Conservation (phyloP, 2,329 filamentous ascomycete genomes). For the Fusarium neocosmosporiellum region DNA sequence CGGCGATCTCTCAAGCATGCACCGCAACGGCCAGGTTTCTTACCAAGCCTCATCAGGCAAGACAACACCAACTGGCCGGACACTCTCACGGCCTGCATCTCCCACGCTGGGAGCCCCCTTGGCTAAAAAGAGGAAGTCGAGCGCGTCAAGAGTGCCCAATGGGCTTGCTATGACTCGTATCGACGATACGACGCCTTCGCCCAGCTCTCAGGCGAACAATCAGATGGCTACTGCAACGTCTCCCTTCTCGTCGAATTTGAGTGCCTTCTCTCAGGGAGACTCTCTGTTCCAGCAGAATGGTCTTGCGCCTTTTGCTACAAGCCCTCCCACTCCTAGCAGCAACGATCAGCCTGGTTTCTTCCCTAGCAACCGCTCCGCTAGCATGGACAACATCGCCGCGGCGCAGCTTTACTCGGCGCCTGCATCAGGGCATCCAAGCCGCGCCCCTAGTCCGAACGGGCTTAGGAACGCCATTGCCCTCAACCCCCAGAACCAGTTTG, state of each 20-base stretch:
- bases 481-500: constrained; percentile 56
- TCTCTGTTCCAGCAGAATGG: constrained; percentile 58
- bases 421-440: constrained; percentile 78
- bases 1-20: constrained; percentile 71
- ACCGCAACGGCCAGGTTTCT: constrained; percentile 58
- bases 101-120: constrained; percentile 74
- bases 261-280: constrained; percentile 58
- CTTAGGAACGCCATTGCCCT: constrained; percentile 59
- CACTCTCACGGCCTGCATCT: constrained; percentile 79
- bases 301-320: constrained; percentile 60
- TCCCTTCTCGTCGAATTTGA: constrained; percentile 63
- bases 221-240: constrained; percentile 59
- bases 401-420: constrained; percentile 78
- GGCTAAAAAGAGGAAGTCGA: constrained; percentile 86
- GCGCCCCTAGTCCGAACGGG: constrained; percentile 77
- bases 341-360: constrained; percentile 70
- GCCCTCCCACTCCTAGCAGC: constrained; percentile 74
- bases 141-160: constrained; percentile 76
- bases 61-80: constrained; percentile 47
- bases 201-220: constrained; percentile 49
- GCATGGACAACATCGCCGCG: constrained; percentile 72
- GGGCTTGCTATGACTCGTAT: constrained; percentile 85
- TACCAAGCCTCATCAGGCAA: constrained; percentile 48
- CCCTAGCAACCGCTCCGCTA: constrained; percentile 68
- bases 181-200: constrained; percentile 71